These are phyloP conservation scores for Caulochytrium protostelioides DNA, from an alignment of 371 early-diverging fungal species.

Conservation along the genomic window DNA sequence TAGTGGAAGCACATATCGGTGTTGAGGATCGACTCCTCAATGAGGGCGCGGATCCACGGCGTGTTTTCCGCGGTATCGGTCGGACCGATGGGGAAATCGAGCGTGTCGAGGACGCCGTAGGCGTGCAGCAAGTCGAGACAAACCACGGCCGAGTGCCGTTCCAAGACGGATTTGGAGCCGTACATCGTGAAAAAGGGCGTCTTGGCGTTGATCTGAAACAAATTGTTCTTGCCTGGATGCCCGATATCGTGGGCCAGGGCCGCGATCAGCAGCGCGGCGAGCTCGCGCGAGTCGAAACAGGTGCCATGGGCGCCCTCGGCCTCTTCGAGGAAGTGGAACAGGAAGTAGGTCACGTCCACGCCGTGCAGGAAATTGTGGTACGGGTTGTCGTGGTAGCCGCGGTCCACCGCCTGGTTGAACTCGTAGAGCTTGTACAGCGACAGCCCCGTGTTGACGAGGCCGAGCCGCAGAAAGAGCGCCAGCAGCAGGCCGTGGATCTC, in stretches of 20 bases:
- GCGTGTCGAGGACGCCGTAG: constrained; percentile 30
- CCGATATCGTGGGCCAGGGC: constrained; percentile 79
- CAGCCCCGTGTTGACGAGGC: constrained; percentile 30
- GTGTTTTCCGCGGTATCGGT: not conserved
- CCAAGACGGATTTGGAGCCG: constrained; percentile 56
- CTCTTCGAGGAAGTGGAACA: constrained; percentile 46
- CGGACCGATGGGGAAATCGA: not conserved
- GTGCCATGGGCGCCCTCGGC: constrained; percentile 37
- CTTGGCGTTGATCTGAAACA: constrained; percentile 48
- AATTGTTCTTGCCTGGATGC: constrained; percentile 77
- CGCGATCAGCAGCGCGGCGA: constrained; percentile 49
- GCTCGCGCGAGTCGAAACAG: constrained; percentile 31
- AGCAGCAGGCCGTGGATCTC: constrained; percentile 49
- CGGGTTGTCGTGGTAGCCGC: constrained; percentile 50
- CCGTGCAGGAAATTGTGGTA: constrained; percentile 80
- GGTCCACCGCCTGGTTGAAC: constrained; percentile 57
- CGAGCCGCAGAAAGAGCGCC: constrained; percentile 39
- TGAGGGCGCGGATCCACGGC: constrained; percentile 18
- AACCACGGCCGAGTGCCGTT: constrained; percentile 57
- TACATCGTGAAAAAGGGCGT: constrained; percentile 46
- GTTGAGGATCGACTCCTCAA: constrained; percentile 42
- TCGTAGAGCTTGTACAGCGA: constrained; percentile 45
- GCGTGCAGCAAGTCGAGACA: constrained; percentile 42
- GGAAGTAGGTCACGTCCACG: constrained; percentile 58
- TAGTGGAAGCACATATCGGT: constrained; percentile 84